Percentiles rank a stretch among this genome's conserved stretches.
Evolutionary conservation across 495 filamentous ascomycete genomes (phyloP).

Genomic region (Annulohypoxylon nitens): DNA sequence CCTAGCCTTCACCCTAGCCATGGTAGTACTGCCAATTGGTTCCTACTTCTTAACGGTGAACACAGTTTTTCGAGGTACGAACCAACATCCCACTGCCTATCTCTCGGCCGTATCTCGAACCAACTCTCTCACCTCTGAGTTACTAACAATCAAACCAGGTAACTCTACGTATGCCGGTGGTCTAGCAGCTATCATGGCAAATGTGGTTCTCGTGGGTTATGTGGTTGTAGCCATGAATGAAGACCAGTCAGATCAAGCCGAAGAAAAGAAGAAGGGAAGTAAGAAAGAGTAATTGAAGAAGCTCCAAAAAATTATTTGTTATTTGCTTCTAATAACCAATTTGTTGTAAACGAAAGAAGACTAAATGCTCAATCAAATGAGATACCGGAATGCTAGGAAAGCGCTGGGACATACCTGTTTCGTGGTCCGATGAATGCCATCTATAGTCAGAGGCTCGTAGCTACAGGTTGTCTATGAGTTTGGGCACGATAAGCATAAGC

Average conservation of each 20-base stretch:
- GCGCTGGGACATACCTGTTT: not conserved
- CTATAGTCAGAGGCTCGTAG: too few relatives aligned
- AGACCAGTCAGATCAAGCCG: conserved; percentile 73
- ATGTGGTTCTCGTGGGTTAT: conserved; percentile 91
- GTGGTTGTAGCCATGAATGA: conserved; percentile 92
- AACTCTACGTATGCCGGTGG: conserved; percentile 89
- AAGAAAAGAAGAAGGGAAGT: conserved; percentile 45
- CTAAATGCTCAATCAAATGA: not conserved
- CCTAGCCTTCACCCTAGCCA: conserved; percentile 88
- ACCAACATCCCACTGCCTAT: not conserved
- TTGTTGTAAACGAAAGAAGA: not conserved
- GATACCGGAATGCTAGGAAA: not conserved
- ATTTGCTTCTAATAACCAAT: not conserved
- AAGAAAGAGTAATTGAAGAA: conserved; percentile 44
- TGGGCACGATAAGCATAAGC: not conserved
- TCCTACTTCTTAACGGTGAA: conserved; percentile 87
- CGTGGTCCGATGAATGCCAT: too few relatives aligned
- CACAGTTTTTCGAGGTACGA: conserved; percentile 78
- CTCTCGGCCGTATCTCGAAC: not conserved
- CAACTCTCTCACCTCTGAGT: not conserved
- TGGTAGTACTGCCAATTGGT: conserved; percentile 86
- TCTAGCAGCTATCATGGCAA: conserved; percentile 87
- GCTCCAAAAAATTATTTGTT: conserved; percentile 26
- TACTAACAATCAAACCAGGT: conserved; percentile 63
- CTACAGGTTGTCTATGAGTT: too few relatives aligned